phyloP scores from a whole-genome alignment of 1,284 basidiomycete species.

The Cystobasidium sp. region DNA sequence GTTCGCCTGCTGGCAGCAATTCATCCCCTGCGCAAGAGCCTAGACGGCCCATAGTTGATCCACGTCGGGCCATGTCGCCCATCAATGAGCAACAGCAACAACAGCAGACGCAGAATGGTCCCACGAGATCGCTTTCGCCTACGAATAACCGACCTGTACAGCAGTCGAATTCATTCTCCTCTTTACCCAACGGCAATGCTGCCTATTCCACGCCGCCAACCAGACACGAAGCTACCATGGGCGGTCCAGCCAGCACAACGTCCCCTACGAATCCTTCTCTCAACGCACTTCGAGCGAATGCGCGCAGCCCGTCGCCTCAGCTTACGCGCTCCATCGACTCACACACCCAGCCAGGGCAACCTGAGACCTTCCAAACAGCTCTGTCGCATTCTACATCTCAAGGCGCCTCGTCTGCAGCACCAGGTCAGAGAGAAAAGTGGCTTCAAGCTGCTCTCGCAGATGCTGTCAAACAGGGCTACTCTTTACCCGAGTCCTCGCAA shows the following conservation, averaged over 20 bases:
- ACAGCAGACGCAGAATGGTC: constrained; percentile 55
- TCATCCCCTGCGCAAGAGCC: constrained; percentile 34
- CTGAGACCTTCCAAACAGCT: constrained; percentile 18
- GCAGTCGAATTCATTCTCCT: constrained; percentile 10
- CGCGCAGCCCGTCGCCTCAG: constrained; percentile 39
- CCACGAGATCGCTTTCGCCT: constrained; percentile 34
- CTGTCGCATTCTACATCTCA: constrained; percentile 11
- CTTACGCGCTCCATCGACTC: constrained; percentile 25
- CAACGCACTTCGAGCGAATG: constrained; percentile 33
- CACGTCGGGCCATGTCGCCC: constrained; percentile 56
- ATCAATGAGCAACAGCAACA: constrained; percentile 58
- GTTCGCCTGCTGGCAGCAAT: constrained; percentile 20
- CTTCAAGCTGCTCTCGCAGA: constrained; percentile 49
- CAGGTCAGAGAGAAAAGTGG: constrained; percentile 42
- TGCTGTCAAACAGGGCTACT: constrained; percentile 49
- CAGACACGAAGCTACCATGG: constrained; percentile 21
- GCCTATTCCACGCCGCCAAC: constrained; percentile 38
- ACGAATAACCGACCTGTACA: not conserved
- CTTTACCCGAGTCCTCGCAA: constrained; percentile 36
- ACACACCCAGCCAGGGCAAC: constrained; percentile 6
- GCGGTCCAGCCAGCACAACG: constrained; percentile 12
- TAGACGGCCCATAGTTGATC: constrained; percentile 53
- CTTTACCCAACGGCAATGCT: constrained; percentile 11
- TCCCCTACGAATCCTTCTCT: constrained; percentile 12
- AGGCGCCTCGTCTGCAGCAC: not conserved